A percentile compares a stretch with the other conserved stretches of the same genome.
phyloP scores from a whole-genome alignment of 345 rosid species.

The Lenwebbia sp. region DNA sequence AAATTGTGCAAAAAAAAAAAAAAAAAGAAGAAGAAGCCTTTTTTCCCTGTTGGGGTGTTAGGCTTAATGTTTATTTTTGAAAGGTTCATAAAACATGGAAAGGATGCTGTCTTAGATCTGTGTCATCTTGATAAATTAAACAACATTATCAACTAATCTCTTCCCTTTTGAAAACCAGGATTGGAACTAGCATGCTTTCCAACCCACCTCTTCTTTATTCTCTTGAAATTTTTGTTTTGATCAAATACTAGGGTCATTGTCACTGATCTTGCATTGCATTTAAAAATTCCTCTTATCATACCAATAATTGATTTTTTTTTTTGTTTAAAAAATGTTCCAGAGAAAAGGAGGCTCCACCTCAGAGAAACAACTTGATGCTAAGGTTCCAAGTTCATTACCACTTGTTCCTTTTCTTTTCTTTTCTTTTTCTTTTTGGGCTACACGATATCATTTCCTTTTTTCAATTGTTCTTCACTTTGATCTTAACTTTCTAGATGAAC shows the following conservation, averaged over 20 bases:
- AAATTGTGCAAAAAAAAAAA: neutral
- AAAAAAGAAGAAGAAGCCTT: neutral
- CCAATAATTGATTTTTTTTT: neutral
- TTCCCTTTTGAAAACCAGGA: neutral
- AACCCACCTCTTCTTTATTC: neutral
- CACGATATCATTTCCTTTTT: neutral
- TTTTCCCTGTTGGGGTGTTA: neutral
- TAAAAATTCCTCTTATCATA: neutral
- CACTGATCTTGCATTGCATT: neutral
- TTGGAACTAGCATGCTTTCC: constrained; percentile 1
- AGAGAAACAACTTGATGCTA: constrained; percentile 83
- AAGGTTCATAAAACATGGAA: neutral
- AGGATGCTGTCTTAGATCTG: neutral
- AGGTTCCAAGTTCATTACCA: constrained; percentile 28
- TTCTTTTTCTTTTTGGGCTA: neutral
- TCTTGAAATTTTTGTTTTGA: neutral
- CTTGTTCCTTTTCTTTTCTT: neutral
- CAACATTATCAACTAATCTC: neutral
- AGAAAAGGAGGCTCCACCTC: constrained; percentile 69
- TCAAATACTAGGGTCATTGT: neutral
- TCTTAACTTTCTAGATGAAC: neutral
- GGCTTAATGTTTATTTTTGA: neutral
- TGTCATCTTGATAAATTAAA: neutral
- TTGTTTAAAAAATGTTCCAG: constrained; percentile 20
- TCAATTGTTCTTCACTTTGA: neutral